Conservation (phyloP, 2,329 filamentous ascomycete species). For the Fusarium sp. region DNA sequence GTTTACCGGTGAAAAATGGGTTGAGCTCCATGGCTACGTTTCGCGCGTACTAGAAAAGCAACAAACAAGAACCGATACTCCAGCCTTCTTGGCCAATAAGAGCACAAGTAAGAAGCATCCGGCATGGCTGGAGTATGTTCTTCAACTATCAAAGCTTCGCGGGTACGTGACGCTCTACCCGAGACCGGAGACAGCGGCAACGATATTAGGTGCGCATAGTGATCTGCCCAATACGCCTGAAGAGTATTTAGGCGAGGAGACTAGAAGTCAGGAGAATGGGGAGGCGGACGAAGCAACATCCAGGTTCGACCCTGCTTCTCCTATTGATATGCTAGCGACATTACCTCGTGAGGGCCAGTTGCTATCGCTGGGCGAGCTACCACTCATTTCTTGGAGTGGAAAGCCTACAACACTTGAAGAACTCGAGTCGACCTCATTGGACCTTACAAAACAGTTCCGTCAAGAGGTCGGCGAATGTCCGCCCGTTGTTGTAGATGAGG, state of each 20-base stretch:
- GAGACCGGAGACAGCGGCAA: conserved; percentile 61
- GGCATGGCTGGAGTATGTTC: conserved; percentile 80
- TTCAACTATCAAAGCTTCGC: conserved; percentile 79
- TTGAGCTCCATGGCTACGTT: conserved; percentile 84
- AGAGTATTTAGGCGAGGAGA: conserved; percentile 61
- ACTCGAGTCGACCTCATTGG: conserved; percentile 57
- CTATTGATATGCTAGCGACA: conserved; percentile 60
- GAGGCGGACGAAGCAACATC: conserved; percentile 46
- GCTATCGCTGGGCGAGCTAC: conserved; percentile 59
- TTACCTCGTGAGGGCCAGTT: conserved; percentile 59
- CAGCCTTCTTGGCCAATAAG: conserved; percentile 62
- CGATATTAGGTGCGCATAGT: conserved; percentile 78
- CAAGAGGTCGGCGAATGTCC: conserved; percentile 74
- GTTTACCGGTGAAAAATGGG: conserved; percentile 87
- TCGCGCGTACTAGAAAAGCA: conserved; percentile 67
- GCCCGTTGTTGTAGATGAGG: conserved; percentile 16
- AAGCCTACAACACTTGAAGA: conserved; percentile 53
- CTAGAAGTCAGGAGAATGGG: conserved; percentile 42
- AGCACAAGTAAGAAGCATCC: conserved; percentile 75
- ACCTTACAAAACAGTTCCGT: conserved; percentile 70
- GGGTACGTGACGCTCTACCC: conserved; percentile 88
- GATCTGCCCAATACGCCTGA: conserved; percentile 81
- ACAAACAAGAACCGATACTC: conserved; percentile 49
- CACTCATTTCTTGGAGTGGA: conserved; percentile 74
- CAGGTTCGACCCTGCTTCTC: conserved; percentile 57